phyloP scores from a whole-genome alignment of 495 filamentous ascomycete species.

The Trichoderma orchidacearum region DNA sequence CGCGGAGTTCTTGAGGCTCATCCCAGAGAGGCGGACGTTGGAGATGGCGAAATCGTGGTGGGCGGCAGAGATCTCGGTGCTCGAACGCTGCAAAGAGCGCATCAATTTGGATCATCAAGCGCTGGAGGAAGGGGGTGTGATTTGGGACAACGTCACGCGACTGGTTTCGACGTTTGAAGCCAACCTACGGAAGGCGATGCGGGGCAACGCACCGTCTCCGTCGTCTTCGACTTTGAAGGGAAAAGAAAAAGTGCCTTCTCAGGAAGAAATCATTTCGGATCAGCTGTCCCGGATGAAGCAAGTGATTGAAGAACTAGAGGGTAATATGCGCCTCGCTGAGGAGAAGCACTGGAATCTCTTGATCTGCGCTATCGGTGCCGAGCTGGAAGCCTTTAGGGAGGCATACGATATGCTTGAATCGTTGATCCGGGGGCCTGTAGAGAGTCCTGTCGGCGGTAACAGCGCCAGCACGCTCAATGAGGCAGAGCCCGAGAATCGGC shows the following conservation, averaged over 20 bases:
- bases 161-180: conserved; percentile 59
- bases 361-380: conserved; percentile 76
- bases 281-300: conserved; percentile 43
- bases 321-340: conserved; percentile 44
- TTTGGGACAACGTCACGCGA: conserved; percentile 62
- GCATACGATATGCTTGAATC: conserved; percentile 50
- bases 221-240: not conserved
- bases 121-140: conserved; percentile 64
- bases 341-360: conserved; percentile 73
- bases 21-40: conserved; percentile 55
- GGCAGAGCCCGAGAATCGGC: not conserved
- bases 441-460: conserved; percentile 13
- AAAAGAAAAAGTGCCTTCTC: conserved; percentile 10
- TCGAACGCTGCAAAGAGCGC: conserved; percentile 42
- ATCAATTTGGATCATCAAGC: conserved; percentile 60
- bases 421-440: conserved; percentile 19
- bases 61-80: conserved; percentile 44
- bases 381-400: conserved; percentile 70
- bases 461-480: conserved; percentile 7
- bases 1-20: conserved; percentile 39
- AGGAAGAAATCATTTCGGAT: conserved; percentile 21
- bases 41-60: conserved; percentile 70
- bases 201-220: not conserved
- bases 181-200: conserved; percentile 43
- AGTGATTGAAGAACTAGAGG: conserved; percentile 44